These are phyloP conservation scores for Syzygium aqueum DNA, from an alignment of 345 rosid genomes.

Conservation along the genomic window DNA sequence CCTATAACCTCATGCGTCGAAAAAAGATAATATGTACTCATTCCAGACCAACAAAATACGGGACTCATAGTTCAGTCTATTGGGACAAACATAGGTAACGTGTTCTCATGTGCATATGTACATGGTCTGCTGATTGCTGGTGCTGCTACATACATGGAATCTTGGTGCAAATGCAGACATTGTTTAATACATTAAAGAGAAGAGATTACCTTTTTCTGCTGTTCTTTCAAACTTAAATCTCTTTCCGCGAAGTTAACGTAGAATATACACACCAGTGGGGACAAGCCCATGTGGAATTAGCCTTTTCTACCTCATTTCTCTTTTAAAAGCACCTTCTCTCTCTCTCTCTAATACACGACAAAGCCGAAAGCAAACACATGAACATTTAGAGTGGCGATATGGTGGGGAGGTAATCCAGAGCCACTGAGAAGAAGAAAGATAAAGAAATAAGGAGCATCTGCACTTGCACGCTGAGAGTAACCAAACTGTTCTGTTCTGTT, in stretches of 20 bases:
- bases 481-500: neutral
- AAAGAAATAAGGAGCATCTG: neutral
- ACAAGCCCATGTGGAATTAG: neutral
- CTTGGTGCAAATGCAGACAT: neutral
- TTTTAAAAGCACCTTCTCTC: neutral
- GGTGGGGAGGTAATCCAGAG: neutral
- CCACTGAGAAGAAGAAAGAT: neutral
- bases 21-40: neutral
- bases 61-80: neutral
- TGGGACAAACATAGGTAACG: neutral
- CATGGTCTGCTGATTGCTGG: neutral
- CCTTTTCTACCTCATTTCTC: neutral
- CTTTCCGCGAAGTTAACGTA: neutral
- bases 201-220: neutral
- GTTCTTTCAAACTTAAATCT: neutral
- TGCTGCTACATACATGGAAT: neutral
- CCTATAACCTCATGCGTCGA: neutral
- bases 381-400: neutral
- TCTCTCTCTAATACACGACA: neutral
- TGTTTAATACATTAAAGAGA: neutral
- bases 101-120: neutral
- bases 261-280: neutral
- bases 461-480: neutral
- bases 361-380: neutral
- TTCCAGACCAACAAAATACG: neutral